Percentiles rank a stretch among this genome's conserved stretches.
Conservation (phyloP, 345 rosid genomes). For the Murraya paniculata region DNA sequence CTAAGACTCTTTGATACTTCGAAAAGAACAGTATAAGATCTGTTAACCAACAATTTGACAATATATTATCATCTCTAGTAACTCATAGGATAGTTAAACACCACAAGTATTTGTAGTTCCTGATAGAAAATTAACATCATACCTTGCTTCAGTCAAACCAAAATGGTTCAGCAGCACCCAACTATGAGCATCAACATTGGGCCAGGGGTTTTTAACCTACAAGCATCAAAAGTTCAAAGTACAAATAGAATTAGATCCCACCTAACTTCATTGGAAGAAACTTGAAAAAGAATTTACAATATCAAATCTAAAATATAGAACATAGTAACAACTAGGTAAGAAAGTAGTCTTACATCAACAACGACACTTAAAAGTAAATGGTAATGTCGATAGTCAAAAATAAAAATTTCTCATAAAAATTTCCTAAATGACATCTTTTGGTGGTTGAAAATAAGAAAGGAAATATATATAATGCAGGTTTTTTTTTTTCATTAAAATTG, state of each 20-base stretch:
- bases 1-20: slow-evolving; percentile 98
- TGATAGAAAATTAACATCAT: slow-evolving; percentile 8
- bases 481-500: not conserved
- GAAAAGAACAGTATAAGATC: slow-evolving; percentile 87
- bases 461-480: too few species aligned
- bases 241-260: not conserved
- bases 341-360: too few species aligned
- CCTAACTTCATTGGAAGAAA: not conserved
- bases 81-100: not conserved
- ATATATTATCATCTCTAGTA: not conserved
- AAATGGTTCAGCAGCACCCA: slow-evolving; percentile 86
- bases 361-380: too few species aligned
- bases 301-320: not conserved
- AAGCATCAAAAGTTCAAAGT: slow-evolving; percentile 19
- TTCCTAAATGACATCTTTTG: too few species aligned
- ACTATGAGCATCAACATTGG: slow-evolving; percentile 98
- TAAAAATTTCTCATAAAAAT: too few species aligned
- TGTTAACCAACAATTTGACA: slow-evolving; percentile 21
- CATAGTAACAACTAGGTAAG: too few species aligned
- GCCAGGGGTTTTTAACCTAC: slow-evolving; percentile 98
- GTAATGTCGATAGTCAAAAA: too few species aligned
- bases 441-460: too few species aligned
- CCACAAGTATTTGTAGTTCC: not conserved
- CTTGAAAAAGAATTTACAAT: not conserved
- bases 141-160: slow-evolving; percentile 98